phyloP scores from a whole-genome alignment of 2,329 filamentous ascomycete species.

The Cadophora sp. region DNA sequence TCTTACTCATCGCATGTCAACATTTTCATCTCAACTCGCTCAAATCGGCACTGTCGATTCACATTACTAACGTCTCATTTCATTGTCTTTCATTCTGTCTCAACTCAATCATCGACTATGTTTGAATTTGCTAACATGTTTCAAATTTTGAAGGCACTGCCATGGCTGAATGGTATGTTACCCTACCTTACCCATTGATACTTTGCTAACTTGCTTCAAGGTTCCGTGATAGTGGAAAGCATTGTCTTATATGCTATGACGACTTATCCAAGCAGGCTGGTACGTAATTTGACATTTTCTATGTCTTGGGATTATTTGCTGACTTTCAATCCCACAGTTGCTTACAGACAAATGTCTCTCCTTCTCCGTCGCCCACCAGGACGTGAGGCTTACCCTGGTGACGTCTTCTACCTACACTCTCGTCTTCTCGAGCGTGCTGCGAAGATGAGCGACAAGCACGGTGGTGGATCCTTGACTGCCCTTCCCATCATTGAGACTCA shows the following conservation, averaged over 20 bases:
- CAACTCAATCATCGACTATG: too few relatives aligned
- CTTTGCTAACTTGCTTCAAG: not conserved
- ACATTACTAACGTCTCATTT: too few relatives aligned
- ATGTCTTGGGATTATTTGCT: too few relatives aligned
- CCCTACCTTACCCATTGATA: too few relatives aligned
- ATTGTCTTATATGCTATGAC: constrained; percentile 94
- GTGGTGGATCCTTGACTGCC: constrained; percentile 95
- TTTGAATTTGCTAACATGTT: not conserved
- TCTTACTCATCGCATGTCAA: too few relatives aligned
- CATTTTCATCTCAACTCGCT: too few relatives aligned
- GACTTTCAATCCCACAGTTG: constrained; percentile 83
- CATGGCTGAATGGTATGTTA: too few relatives aligned
- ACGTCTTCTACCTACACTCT: constrained; percentile 99
- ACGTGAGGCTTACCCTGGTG: constrained; percentile 99
- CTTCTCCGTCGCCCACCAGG: constrained; percentile 96
- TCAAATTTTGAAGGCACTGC: too few relatives aligned
- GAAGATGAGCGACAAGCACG: constrained; percentile 97
- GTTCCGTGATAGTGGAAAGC: constrained; percentile 86
- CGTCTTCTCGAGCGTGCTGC: constrained; percentile 98
- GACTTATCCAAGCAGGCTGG: constrained; percentile 79
- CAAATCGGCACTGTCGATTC: too few relatives aligned
- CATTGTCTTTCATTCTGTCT: too few relatives aligned
- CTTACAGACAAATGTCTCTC: constrained; percentile 98
- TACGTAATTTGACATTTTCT: too few relatives aligned
- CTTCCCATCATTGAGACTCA: constrained; percentile 99